Percentiles rank a stretch among this genome's conserved stretches.
Evolutionary conservation across 257 asterid species (phyloP).

Genomic region (Fraxinus excelsior): DNA sequence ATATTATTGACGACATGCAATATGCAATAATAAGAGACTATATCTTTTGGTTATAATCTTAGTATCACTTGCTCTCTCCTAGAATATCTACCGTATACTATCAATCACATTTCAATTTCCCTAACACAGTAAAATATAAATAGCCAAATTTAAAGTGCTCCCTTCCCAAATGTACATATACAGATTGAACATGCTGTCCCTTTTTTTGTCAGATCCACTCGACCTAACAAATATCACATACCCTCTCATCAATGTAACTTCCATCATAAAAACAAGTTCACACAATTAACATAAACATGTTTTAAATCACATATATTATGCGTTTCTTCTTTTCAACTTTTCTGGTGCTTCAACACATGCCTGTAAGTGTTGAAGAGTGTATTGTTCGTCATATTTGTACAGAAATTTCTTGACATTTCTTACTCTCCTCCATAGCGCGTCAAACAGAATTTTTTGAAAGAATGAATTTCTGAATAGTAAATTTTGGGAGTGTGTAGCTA

Average conservation of each 20-base stretch:
- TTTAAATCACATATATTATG: background rate
- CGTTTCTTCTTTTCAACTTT: background rate
- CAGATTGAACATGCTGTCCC: background rate
- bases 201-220: background rate
- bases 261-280: constrained; percentile 5
- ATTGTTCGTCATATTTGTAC: too few relatives aligned
- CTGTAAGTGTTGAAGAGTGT: background rate
- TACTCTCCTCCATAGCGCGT: background rate
- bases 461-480: too few relatives aligned
- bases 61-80: background rate
- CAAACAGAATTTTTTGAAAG: too few relatives aligned
- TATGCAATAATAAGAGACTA: background rate
- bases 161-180: background rate
- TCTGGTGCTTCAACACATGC: background rate
- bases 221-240: background rate
- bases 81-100: background rate
- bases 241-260: background rate
- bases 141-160: background rate
- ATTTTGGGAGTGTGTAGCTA: too few relatives aligned
- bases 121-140: background rate
- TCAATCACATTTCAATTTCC: background rate
- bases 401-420: background rate
- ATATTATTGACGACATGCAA: background rate
- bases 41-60: background rate
- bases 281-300: background rate